Base-by-base conservation (phyloP, 257 asterid species). In the Solanum pimpinellifolium region DNA sequence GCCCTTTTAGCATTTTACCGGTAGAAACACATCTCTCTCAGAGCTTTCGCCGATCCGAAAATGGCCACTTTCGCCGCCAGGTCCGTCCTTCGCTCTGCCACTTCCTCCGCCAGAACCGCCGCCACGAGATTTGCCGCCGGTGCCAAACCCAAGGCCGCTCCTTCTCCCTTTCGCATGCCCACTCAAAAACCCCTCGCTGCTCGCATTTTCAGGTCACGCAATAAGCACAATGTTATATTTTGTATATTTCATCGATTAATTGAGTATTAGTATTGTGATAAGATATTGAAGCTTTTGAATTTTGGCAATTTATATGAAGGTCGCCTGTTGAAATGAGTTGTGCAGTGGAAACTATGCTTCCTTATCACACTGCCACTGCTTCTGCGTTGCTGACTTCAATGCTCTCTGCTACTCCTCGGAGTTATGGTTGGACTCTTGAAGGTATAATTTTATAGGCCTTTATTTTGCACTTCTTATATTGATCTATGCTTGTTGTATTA, bases 331-430 rank as follows among this genome's bases (percentile, higher is more conserved):
- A 93, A 90, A 81, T 94, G 95, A 91, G 98, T 88, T 72, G 95
- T 83, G 94, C 93, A 68, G 92, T 89, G 86, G 92, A 88, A 59
- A 92, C 97, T 88, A 94, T 95, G 98, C 88, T 96, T 89, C 99
- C 99, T 12, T 94, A 95, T 90, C 98, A 96, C 90, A 88, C 96
- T 21, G 98, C 98, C 4, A 95, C 99, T 21, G 98, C 99, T 87
- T 92, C 98, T 31, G 95, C 98, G 20, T 83, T 95, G 88, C 94
- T 96, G 75, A 96, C 93, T 88, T 95, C 99, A 16, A 93, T 96
- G 99, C 95, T 96, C 29, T 92, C 98, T 11, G 96, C 87, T 83
- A 89, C 98, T 70, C 98, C 98, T 69, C 93, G 98, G 31, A 69
- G 84, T 69, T 91, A 88, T 85, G 97, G 96, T 76, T 97, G 98